Conservation (phyloP, 768 basidiomycete genomes). For the Termitomyces sp. region DNA sequence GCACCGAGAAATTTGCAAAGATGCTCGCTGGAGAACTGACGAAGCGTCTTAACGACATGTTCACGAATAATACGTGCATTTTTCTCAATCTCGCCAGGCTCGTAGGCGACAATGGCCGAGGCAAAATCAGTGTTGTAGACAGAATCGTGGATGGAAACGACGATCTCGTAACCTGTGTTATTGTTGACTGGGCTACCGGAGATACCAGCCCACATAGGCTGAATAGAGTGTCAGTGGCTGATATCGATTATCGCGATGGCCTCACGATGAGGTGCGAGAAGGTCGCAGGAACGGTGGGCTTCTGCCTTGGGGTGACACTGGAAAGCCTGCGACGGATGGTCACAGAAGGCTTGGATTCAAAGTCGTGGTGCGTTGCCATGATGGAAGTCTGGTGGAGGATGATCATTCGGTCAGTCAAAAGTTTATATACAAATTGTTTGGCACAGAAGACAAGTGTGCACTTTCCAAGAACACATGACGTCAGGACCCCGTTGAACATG, state of each 20-base stretch:
- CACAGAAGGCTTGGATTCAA: conserved; percentile 60
- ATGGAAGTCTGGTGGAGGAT: conserved; percentile 23
- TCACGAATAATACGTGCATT: conserved; percentile 58
- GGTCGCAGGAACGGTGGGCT: conserved; percentile 48
- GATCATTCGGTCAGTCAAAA: conserved; percentile 13
- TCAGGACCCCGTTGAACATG: conserved; percentile 9
- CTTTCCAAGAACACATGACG: conserved; percentile 7
- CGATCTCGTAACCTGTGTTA: conserved; percentile 60
- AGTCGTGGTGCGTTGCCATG: conserved; percentile 52
- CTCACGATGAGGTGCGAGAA: conserved; percentile 66
- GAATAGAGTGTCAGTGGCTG: conserved; percentile 16
- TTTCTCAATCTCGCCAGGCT: conserved; percentile 42
- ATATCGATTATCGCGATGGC: conserved; percentile 16
- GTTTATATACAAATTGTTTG: conserved; percentile 26
- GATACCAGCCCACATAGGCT: conserved; percentile 90
- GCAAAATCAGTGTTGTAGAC: conserved; percentile 81
- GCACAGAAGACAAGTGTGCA: conserved; percentile 10
- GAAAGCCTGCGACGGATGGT: conserved; percentile 67
- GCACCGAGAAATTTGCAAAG: conserved; percentile 85
- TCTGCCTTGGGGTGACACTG: conserved; percentile 40
- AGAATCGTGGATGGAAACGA: conserved; percentile 78
- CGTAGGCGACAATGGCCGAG: conserved; percentile 50
- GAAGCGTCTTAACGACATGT: conserved; percentile 58
- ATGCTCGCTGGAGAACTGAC: conserved; percentile 71
- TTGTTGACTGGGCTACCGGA: conserved; percentile 59